A percentile compares a stretch with the other conserved stretches of the same genome.
These are phyloP conservation scores for Leishmania tarentolae DNA, from an alignment of 208 protist genomes.

Conservation along the genomic window DNA sequence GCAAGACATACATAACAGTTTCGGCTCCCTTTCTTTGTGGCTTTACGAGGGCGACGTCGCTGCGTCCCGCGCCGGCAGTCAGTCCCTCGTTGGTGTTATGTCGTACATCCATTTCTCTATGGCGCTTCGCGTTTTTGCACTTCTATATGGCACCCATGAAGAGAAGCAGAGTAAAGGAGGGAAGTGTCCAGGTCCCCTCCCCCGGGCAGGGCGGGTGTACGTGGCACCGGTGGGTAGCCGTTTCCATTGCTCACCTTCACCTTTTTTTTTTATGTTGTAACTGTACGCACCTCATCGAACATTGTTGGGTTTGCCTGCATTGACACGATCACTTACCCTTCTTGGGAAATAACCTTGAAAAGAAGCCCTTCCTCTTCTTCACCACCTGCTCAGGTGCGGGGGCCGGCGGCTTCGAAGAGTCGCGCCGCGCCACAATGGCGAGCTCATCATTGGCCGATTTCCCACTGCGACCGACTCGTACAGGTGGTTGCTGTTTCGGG, in stretches of 20 bases:
- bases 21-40: background rate
- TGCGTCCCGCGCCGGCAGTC: background rate
- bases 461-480: no score
- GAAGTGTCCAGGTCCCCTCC: background rate
- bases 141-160: background rate
- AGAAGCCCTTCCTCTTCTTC: conserved; percentile 14
- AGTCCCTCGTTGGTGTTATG: background rate
- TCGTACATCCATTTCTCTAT: background rate
- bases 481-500: background rate
- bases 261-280: no score
- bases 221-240: background rate
- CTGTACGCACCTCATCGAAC: no score
- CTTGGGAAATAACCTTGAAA: conserved; percentile 32
- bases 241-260: background rate
- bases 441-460: background rate
- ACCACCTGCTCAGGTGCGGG: background rate
- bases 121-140: background rate
- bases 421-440: background rate
- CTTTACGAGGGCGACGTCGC: background rate
- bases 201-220: background rate
- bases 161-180: no score
- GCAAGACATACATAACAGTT: background rate
- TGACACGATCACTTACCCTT: conserved; percentile 6
- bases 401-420: background rate
- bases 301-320: background rate